Percentiles rank a stretch among this genome's conserved stretches.
phyloP scores from a whole-genome alignment of 345 rosid species.

The Gossypium anomalum region DNA sequence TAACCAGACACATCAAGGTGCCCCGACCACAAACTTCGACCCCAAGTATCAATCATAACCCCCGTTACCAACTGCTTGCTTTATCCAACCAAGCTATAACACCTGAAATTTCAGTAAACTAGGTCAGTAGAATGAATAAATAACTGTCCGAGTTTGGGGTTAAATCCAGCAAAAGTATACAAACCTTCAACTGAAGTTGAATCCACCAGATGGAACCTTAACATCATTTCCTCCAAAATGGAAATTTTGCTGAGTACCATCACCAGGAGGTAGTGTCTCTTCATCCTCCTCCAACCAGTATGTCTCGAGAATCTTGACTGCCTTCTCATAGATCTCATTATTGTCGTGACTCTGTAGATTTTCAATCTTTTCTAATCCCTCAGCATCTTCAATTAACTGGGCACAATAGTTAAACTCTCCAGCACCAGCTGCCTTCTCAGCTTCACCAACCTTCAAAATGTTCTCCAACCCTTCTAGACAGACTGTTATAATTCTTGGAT shows the following conservation, averaged over 20 bases:
- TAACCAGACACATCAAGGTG: background rate
- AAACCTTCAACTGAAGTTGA: constrained; percentile 54
- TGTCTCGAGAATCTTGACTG: constrained; percentile 76
- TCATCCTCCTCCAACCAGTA: constrained; percentile 89
- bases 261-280: constrained; percentile 58
- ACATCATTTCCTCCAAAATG: constrained; percentile 60
- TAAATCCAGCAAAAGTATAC: background rate
- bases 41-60: background rate
- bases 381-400: constrained; percentile 75
- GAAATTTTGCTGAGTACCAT: constrained; percentile 48
- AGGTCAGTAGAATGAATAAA: background rate
- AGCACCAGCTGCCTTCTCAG: constrained; percentile 57
- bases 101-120: constrained; percentile 1
- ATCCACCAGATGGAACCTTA: constrained; percentile 72
- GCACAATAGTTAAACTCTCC: constrained; percentile 58
- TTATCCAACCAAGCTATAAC: background rate
- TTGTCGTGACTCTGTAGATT: constrained; percentile 81
- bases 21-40: background rate
- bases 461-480: constrained; percentile 45
- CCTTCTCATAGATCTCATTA: constrained; percentile 79
- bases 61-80: background rate
- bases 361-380: constrained; percentile 81
- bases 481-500: constrained; percentile 73
- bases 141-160: background rate
- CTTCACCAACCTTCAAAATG: constrained; percentile 67